Evolutionary conservation across 1,284 basidiomycete species (phyloP).

Genomic region (Termitomyces sp.): DNA sequence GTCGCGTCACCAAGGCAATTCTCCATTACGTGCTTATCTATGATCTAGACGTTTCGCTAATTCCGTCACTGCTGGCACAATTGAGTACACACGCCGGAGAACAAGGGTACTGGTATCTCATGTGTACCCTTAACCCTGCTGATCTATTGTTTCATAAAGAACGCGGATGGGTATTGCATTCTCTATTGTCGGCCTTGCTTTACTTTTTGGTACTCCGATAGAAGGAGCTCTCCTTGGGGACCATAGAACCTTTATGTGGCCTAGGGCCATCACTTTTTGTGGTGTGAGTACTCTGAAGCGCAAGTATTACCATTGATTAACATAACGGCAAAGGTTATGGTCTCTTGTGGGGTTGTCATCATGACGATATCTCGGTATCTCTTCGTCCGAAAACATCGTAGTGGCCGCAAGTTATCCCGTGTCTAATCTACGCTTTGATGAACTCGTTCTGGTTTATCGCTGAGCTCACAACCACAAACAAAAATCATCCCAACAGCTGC

Average conservation of each 20-base stretch:
- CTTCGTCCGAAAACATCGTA: conserved; percentile 21
- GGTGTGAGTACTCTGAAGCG: conserved; percentile 28
- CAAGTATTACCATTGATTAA: background rate
- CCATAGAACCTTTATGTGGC: conserved; percentile 29
- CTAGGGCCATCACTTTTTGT: conserved; percentile 35
- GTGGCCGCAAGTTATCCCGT: conserved; percentile 14
- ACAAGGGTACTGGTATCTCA: conserved; percentile 35
- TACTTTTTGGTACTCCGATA: conserved; percentile 47
- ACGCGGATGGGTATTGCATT: conserved; percentile 51
- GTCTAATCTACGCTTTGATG: conserved; percentile 5
- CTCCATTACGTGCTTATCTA: background rate
- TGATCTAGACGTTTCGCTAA: conserved; percentile 42
- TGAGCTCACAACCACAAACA: background rate
- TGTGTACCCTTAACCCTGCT: background rate
- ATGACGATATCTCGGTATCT: conserved; percentile 26
- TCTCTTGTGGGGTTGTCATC: conserved; percentile 22
- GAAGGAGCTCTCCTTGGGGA: conserved; percentile 35
- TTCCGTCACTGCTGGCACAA: conserved; percentile 42
- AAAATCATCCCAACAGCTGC: background rate
- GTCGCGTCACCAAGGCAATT: conserved; percentile 17
- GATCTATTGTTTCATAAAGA: conserved; percentile 14
- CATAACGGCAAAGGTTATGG: conserved; percentile 19
- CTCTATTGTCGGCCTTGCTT: conserved; percentile 41
- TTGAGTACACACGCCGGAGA: conserved; percentile 39
- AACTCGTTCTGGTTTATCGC: background rate